These are phyloP conservation scores for Pseudevernia furfuracea DNA, from an alignment of 495 filamentous ascomycete species.

Conservation along the genomic window DNA sequence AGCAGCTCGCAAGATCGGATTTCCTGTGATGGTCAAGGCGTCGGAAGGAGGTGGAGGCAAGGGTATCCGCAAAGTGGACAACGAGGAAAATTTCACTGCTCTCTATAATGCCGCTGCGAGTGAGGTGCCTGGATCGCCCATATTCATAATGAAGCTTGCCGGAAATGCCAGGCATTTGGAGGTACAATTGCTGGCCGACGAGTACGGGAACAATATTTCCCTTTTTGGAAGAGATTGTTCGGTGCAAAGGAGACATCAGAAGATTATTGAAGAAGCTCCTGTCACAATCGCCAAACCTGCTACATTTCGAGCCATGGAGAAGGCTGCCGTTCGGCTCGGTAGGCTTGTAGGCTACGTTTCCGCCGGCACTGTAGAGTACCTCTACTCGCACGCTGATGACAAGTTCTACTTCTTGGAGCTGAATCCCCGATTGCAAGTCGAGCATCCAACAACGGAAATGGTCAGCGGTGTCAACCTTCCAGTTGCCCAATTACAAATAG, in stretches of 20 bases:
- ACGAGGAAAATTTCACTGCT: slow-evolving; percentile 70
- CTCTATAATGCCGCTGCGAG: slow-evolving; percentile 92
- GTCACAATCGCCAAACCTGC: slow-evolving; percentile 84
- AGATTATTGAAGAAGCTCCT: slow-evolving; percentile 98
- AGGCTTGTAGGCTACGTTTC: slow-evolving; percentile 96
- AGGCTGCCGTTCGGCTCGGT: slow-evolving; percentile 88
- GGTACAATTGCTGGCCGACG: slow-evolving; percentile 92
- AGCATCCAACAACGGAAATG: slow-evolving; percentile 99
- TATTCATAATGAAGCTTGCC: slow-evolving; percentile 99
- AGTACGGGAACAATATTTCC: slow-evolving; percentile 99
- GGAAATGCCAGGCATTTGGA: slow-evolving; percentile 95
- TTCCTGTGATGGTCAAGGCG: slow-evolving; percentile 99
- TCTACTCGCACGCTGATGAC: slow-evolving; percentile 96
- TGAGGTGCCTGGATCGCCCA: slow-evolving; percentile 98
- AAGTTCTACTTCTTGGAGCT: slow-evolving; percentile 99
- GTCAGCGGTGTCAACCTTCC: slow-evolving; percentile 96
- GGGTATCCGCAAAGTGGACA: slow-evolving; percentile 93
- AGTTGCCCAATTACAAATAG: slow-evolving; percentile 94
- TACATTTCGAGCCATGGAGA: slow-evolving; percentile 95
- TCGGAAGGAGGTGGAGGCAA: slow-evolving; percentile 99
- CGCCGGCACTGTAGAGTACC: slow-evolving; percentile 96
- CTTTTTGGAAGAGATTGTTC: slow-evolving; percentile 98
- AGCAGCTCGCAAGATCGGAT: slow-evolving; percentile 85
- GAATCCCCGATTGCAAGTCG: slow-evolving; percentile 96
- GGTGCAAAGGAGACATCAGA: slow-evolving; percentile 96